Conservation (phyloP, 1,139 yeast genomes). For the Nakaseomyces bracarensis region DNA sequence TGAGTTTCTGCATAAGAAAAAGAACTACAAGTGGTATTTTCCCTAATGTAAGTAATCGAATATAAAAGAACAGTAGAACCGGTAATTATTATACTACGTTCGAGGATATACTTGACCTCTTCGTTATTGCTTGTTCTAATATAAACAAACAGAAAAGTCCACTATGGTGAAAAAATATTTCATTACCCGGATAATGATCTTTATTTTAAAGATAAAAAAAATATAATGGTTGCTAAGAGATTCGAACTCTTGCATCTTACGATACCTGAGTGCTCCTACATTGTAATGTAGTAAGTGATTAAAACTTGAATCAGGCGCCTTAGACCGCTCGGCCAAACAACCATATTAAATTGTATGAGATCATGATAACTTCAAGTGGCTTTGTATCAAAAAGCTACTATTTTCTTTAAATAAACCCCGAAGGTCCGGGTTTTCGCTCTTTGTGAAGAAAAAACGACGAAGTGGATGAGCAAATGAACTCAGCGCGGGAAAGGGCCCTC, state of each 20-base stretch:
- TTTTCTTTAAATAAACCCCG: too few relatives aligned
- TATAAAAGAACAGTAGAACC: too few relatives aligned
- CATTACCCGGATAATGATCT: not conserved
- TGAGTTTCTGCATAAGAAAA: conserved; percentile 1
- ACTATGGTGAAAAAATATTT: too few relatives aligned
- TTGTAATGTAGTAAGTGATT: conserved; percentile 7
- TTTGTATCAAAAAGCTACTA: too few relatives aligned
- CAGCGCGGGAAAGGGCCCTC: too few relatives aligned
- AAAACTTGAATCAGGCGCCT: conserved; percentile 10
- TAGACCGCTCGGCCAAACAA: conserved; percentile 11
- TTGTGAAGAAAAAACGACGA: too few relatives aligned
- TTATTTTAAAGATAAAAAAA: not conserved
- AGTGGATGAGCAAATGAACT: too few relatives aligned
- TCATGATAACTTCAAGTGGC: too few relatives aligned
- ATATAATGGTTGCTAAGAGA: conserved; percentile 10
- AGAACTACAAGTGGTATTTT: not conserved
- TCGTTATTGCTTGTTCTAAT: not conserved
- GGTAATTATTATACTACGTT: too few relatives aligned
- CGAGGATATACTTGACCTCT: too few relatives aligned
- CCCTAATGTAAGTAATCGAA: too few relatives aligned
- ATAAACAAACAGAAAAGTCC: not conserved
- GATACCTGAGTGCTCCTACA: conserved; percentile 11
- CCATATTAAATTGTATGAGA: not conserved
- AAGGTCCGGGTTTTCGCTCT: too few relatives aligned
- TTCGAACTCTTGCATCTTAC: conserved; percentile 13